phyloP scores from a whole-genome alignment of 163 green algal species.

The Scenedesmus sp. region DNA sequence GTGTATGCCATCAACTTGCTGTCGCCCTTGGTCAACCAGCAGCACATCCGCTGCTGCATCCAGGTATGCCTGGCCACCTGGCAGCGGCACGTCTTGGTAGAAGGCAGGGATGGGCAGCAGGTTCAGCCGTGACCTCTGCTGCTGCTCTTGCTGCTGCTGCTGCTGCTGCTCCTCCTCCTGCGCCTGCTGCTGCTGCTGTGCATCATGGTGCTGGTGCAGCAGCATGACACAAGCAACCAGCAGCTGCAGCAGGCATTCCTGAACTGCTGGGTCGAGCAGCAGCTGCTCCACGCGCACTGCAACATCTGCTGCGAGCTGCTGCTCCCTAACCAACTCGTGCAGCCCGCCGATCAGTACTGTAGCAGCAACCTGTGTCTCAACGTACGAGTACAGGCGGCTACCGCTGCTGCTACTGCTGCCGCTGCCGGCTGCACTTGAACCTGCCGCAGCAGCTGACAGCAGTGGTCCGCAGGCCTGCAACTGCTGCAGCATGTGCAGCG shows the following conservation, averaged over 20 bases:
- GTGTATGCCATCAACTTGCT: no score
- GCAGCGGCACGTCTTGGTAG: no score
- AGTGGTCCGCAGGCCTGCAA: neutral
- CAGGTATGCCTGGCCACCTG: no score
- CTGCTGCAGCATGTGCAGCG: neutral
- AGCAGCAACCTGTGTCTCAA: neutral
- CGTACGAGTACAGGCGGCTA: neutral
- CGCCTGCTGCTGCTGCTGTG: neutral
- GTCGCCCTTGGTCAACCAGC: no score
- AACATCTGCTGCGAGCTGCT: neutral
- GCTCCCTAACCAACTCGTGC: neutral
- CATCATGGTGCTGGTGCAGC: neutral
- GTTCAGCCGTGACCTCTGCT: no score
- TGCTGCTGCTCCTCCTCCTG: neutral
- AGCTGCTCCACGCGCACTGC: neutral
- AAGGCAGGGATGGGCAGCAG: no score
- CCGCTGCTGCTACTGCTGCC: neutral
- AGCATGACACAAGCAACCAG: neutral
- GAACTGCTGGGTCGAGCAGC: neutral
- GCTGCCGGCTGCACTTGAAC: neutral
- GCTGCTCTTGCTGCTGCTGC: neutral
- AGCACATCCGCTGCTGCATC: neutral
- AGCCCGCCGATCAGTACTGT: neutral
- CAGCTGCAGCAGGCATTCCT: neutral
- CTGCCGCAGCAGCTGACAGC: neutral